Conservation (phyloP, 352 stramenopile genomes). For the Globisporangium orthogonon region DNA sequence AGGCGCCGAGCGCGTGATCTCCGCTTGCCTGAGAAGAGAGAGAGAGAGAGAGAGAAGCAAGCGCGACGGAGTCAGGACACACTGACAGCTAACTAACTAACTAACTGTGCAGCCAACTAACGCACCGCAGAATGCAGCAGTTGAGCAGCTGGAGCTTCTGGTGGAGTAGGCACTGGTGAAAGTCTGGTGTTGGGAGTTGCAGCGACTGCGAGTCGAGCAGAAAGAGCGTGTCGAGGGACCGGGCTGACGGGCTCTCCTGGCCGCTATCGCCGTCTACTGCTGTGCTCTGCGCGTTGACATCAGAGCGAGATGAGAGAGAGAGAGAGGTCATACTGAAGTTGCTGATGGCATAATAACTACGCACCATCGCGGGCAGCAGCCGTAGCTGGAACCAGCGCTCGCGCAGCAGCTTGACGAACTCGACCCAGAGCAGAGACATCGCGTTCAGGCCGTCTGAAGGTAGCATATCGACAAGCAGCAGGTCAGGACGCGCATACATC, state of each 20-base stretch:
- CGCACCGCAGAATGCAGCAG: slow-evolving; percentile 68
- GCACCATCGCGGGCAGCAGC: slow-evolving; percentile 69
- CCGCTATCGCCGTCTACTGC: not conserved
- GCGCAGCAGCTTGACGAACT: slow-evolving; percentile 74
- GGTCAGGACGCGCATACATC: too few relatives aligned
- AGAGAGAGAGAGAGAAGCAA: not conserved
- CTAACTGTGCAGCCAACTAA: too few relatives aligned
- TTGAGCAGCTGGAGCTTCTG: slow-evolving; percentile 82
- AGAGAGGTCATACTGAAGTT: too few relatives aligned
- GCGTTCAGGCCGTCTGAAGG: slow-evolving; percentile 55
- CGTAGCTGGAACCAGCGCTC: slow-evolving; percentile 63
- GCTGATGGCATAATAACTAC: not conserved
- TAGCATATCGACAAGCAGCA: not conserved
- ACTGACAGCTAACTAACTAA: too few relatives aligned
- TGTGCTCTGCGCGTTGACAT: not conserved
- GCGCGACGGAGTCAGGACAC: too few relatives aligned
- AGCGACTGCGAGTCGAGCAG: slow-evolving; percentile 17
- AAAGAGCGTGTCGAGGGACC: not conserved
- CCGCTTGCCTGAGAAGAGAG: not conserved
- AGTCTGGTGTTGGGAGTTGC: slow-evolving; percentile 51
- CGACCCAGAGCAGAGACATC: slow-evolving; percentile 76
- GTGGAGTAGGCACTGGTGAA: slow-evolving; percentile 67
- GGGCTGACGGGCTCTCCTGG: not conserved
- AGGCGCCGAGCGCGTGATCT: not conserved
- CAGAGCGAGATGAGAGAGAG: too few relatives aligned